Percentiles rank a stretch among this genome's conserved stretches.
Evolutionary conservation across 257 asterid genomes (phyloP).

Genomic region (Ilex asprella): DNA sequence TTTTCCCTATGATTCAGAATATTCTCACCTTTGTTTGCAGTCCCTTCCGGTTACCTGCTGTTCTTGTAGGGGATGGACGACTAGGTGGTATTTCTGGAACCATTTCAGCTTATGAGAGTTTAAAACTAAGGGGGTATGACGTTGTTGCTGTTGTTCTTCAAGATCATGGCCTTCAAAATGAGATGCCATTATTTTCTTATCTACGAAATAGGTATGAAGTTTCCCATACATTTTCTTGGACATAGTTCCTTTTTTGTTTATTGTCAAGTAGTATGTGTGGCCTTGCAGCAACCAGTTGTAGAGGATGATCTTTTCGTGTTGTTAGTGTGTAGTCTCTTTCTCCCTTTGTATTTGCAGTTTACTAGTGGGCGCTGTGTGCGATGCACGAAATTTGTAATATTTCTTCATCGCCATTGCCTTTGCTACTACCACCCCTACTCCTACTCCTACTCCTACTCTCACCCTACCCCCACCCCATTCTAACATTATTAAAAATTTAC

Average conservation of each 20-base stretch:
- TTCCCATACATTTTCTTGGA: background rate
- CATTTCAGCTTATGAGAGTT: slow-evolving; percentile 87
- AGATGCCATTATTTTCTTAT: slow-evolving; percentile 66
- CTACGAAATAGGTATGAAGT: slow-evolving; percentile 52
- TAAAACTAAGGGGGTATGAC: slow-evolving; percentile 88
- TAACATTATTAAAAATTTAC: too few relatives aligned
- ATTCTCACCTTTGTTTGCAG: slow-evolving; percentile 38
- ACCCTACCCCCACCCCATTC: too few relatives aligned
- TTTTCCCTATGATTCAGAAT: slow-evolving; percentile 4
- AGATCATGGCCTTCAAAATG: slow-evolving; percentile 81
- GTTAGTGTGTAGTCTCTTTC: too few relatives aligned
- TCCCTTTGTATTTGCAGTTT: too few relatives aligned
- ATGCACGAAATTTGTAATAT: too few relatives aligned
- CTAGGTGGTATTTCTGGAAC: slow-evolving; percentile 98
- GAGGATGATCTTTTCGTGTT: too few relatives aligned
- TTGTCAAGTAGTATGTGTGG: slow-evolving; percentile 8
- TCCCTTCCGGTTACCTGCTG: slow-evolving; percentile 86
- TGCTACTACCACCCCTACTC: too few relatives aligned
- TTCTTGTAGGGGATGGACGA: slow-evolving; percentile 95
- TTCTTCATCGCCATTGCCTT: too few relatives aligned
- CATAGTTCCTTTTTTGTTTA: slow-evolving; percentile 7
- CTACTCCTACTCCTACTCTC: too few relatives aligned
- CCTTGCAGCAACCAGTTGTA: too few relatives aligned
- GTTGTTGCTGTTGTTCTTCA: slow-evolving; percentile 80
- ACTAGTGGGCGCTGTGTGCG: too few relatives aligned